Evolutionary conservation across 257 asterid species (phyloP).

Genomic region (Solanum habrochaites): DNA sequence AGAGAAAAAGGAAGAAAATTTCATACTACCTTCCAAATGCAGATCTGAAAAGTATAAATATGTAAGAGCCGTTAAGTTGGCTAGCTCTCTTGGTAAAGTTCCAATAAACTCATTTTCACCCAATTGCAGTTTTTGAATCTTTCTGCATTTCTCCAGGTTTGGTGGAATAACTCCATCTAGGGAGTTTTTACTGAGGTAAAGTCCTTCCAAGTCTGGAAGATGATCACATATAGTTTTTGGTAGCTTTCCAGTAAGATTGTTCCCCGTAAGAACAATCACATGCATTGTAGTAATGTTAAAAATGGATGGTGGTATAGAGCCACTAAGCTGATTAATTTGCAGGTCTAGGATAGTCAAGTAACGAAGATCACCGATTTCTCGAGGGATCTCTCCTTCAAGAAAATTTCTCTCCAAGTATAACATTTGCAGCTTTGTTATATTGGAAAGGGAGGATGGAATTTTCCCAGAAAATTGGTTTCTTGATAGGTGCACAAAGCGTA

Average conservation of each 20-base stretch:
- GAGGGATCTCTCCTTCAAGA: not conserved
- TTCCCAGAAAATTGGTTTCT: not conserved
- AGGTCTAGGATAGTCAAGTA: not conserved
- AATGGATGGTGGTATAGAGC: not conserved
- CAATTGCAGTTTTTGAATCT: no score
- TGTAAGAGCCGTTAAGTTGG: not conserved
- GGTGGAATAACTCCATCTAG: not conserved
- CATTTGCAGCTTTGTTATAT: not conserved
- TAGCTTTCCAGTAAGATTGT: not conserved
- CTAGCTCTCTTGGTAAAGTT: not conserved
- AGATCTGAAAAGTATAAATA: rapidly evolving
- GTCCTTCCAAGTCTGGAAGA: not conserved
- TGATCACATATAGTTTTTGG: not conserved
- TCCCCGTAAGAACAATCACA: not conserved
- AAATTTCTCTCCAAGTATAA: rapidly evolving
- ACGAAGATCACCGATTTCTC: not conserved
- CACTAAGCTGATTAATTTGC: not conserved
- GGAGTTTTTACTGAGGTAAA: not conserved
- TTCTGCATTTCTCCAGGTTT: not conserved
- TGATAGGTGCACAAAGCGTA: no score
- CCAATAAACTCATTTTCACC: not conserved
- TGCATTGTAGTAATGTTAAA: not conserved
- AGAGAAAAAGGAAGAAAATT: not conserved
- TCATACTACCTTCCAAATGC: not conserved
- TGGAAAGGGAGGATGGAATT: not conserved